Percentiles rank a stretch among this genome's conserved stretches.
phyloP scores from a whole-genome alignment of 805 yeast genomes.

The Saturnispora zaruensis region DNA sequence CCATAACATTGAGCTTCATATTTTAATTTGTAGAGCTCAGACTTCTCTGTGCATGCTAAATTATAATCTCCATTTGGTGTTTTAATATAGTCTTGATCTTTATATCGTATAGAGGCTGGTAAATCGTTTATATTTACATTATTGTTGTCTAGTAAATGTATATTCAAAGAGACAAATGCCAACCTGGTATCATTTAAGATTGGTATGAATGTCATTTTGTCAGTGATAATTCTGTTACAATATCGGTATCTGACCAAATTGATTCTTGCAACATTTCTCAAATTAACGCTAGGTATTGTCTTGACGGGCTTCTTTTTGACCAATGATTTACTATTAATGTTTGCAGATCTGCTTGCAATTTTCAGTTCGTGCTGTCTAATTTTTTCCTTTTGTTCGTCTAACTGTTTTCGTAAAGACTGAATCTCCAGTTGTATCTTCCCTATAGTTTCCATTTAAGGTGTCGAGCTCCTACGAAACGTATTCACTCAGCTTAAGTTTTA shows the following conservation, averaged over 20 bases:
- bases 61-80: constrained; percentile 20
- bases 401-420: constrained; percentile 12
- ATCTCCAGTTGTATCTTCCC: constrained; percentile 16
- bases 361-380: constrained; percentile 5
- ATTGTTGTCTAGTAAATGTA: constrained; percentile 1
- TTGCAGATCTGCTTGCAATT: constrained; percentile 2
- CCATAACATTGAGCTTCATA: background rate
- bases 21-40: background rate
- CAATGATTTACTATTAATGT: background rate
- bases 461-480: background rate
- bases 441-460: background rate
- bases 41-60: background rate
- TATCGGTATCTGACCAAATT: constrained; percentile 27
- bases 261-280: background rate
- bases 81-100: constrained; percentile 18
- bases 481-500: background rate
- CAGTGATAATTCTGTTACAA: constrained; percentile 38
- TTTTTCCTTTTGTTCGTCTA: constrained; percentile 13
- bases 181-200: constrained; percentile 33
- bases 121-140: constrained; percentile 16
- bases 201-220: constrained; percentile 37
- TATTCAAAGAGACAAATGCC: constrained; percentile 28
- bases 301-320: background rate
- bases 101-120: constrained; percentile 13
- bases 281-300: background rate